These are phyloP conservation scores for Garcia nutans DNA, from an alignment of 345 rosid species.

Conservation along the genomic window DNA sequence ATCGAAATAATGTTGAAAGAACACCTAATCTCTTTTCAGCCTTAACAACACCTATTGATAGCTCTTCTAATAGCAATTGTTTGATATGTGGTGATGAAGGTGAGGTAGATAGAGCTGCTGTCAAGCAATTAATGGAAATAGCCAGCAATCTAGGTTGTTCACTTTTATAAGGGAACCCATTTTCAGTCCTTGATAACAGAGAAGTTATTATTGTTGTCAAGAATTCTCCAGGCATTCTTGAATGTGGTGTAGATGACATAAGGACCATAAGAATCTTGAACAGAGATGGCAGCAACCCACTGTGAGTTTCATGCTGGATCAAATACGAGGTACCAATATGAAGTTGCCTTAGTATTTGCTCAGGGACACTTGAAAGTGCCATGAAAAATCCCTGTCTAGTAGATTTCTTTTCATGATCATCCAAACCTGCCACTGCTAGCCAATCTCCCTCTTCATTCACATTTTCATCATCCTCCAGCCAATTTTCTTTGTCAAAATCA, in stretches of 20 bases:
- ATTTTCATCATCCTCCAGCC: too few species aligned
- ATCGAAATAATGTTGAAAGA: too few species aligned
- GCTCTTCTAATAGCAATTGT: conserved; percentile 64
- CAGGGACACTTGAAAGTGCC: conserved; percentile 87
- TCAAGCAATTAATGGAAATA: conserved; percentile 71
- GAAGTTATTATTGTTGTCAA: conserved; percentile 62
- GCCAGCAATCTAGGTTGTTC: conserved; percentile 80
- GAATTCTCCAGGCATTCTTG: conserved; percentile 84
- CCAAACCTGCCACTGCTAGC: too few species aligned
- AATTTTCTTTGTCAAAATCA: too few species aligned
- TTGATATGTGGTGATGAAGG: conserved; percentile 57
- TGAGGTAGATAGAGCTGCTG: conserved; percentile 73
- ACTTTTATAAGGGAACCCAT: conserved; percentile 57
- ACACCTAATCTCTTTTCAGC: conserved; percentile 52
- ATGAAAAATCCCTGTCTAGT: conserved; percentile 65
- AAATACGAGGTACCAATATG: conserved; percentile 76
- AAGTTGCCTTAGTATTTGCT: conserved; percentile 80
- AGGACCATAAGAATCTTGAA: conserved; percentile 78
- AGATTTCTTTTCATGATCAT: too few species aligned
- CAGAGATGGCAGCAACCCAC: conserved; percentile 65
- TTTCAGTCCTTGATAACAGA: conserved; percentile 51
- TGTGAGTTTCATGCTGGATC: conserved; percentile 66
- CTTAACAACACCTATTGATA: conserved; percentile 54
- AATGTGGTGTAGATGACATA: conserved; percentile 86
- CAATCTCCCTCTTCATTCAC: too few species aligned